A percentile compares a stretch with the other conserved stretches of the same genome.
Evolutionary conservation across 2,329 filamentous ascomycete species (phyloP).

Genomic region (Dactylellina sp.): DNA sequence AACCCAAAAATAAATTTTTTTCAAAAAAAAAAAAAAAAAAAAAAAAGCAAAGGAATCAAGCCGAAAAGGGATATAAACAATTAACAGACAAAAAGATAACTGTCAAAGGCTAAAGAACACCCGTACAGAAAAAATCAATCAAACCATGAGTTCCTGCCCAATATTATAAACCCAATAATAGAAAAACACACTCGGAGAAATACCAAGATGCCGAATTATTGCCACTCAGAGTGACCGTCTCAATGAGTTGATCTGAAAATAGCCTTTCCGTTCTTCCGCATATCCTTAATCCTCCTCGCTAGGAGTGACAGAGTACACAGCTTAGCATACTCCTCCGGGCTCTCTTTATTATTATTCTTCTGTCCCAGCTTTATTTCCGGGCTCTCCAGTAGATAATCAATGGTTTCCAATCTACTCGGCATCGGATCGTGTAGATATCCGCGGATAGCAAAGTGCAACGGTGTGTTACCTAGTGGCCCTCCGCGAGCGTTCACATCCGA

Average conservation of each 20-base stretch:
- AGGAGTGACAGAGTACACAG: constrained; percentile 48
- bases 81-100: not conserved
- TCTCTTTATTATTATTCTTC: constrained; percentile 56
- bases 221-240: not conserved
- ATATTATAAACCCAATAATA: not conserved
- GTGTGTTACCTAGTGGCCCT: constrained; percentile 52
- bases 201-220: not conserved
- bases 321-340: constrained; percentile 52
- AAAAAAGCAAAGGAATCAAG: constrained; percentile 3
- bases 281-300: constrained; percentile 53
- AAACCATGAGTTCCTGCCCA: not conserved
- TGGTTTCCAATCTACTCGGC: constrained; percentile 47
- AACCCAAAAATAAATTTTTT: too few species aligned
- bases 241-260: constrained; percentile 47
- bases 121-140: not conserved
- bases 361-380: constrained; percentile 53
- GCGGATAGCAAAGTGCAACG: constrained; percentile 51
- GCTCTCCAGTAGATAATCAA: constrained; percentile 54
- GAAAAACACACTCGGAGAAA: not conserved
- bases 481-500: constrained; percentile 46
- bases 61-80: not conserved
- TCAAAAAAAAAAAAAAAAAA: not conserved
- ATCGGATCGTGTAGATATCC: constrained; percentile 56
- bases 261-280: constrained; percentile 55
- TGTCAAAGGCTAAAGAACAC: not conserved